Evolutionary conservation across 768 basidiomycete species (phyloP), one percentile per base, ranked within the genome.

Genomic region (Lepiota venenata): DNA sequence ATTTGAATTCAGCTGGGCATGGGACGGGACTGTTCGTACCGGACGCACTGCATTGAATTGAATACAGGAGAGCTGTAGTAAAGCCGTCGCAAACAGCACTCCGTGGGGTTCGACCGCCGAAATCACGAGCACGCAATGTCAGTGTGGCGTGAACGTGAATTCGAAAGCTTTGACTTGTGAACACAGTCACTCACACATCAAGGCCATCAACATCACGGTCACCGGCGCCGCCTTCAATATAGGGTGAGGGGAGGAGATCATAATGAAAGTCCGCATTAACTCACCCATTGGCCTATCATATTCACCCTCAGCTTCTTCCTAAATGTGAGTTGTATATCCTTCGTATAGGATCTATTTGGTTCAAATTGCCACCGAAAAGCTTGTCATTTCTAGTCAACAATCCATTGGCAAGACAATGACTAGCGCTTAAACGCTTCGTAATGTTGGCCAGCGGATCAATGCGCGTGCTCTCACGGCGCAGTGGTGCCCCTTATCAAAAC

Each of bases 241-340:
- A 9, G 9, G 39, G 29, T 25, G 49, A 50, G 49, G 49, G 49
- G 41, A 50, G 40, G 32, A 16, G 14, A 42, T 29, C 12, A 35
- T 15, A 32, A 22, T 10, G 39, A 50, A 50, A 50, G 25, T n/a
- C 49, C 49, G 40, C 49, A 14, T 50, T 41, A 41, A 41, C 49
- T 9, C 32, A 32, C 32, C 25, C 22, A 27, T 27, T 42, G 38
- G 36, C 36, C 15, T 36, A 2, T 32, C 32, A 32, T 32, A 32
- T 9, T 11, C 10, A 32, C 32, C 32, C 4, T 32, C 32, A 32
- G 32, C 32, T 32, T 32, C 32, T 32, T 9, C 32, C 32, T 32
- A 32, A 32, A 32, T 32, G 10, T 8, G 9, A 32, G 10, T 11
- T 11, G 9, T 4, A 32, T 32, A 9, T 9, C 9, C 32, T 32